These are phyloP conservation scores for Auricularia sp. DNA, from an alignment of 768 basidiomycete genomes.

Conservation along the genomic window DNA sequence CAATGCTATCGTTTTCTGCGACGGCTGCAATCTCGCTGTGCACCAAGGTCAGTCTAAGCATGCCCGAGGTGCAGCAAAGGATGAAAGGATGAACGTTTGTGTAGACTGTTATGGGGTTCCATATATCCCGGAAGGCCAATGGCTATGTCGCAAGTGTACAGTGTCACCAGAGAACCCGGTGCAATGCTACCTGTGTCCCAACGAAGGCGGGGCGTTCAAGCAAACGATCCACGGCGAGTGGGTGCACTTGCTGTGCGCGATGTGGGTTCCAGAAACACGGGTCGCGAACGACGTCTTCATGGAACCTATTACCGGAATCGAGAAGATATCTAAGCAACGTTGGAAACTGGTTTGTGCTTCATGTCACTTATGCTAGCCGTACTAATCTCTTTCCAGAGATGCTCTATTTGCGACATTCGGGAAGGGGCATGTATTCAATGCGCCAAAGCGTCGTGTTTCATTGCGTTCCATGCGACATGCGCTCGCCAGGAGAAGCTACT, in stretches of 20 bases:
- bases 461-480: slow-evolving; percentile 92
- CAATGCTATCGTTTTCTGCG: slow-evolving; percentile 98
- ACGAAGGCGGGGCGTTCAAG: slow-evolving; percentile 98
- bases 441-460: slow-evolving; percentile 77
- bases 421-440: slow-evolving; percentile 86
- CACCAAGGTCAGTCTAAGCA: slow-evolving; percentile 88
- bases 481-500: slow-evolving; percentile 78
- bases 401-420: slow-evolving; percentile 50
- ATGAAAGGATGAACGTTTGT: background rate
- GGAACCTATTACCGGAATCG: slow-evolving; percentile 91
- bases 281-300: slow-evolving; percentile 96
- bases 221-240: slow-evolving; percentile 87
- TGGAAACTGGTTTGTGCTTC: slow-evolving; percentile 99
- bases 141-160: slow-evolving; percentile 97
- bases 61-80: background rate
- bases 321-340: slow-evolving; percentile 76
- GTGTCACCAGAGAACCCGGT: slow-evolving; percentile 96
- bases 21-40: slow-evolving; percentile 98
- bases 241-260: slow-evolving; percentile 93
- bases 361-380: slow-evolving; percentile 24
- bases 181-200: slow-evolving; percentile 85
- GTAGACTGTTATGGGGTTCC: slow-evolving; percentile 97
- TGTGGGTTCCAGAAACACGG: slow-evolving; percentile 92
- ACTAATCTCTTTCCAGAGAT: slow-evolving; percentile 36
- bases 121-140: slow-evolving; percentile 98